Base-by-base conservation (phyloP, 1,284 basidiomycete genomes). In the Sporisorium scitamineum region DNA sequence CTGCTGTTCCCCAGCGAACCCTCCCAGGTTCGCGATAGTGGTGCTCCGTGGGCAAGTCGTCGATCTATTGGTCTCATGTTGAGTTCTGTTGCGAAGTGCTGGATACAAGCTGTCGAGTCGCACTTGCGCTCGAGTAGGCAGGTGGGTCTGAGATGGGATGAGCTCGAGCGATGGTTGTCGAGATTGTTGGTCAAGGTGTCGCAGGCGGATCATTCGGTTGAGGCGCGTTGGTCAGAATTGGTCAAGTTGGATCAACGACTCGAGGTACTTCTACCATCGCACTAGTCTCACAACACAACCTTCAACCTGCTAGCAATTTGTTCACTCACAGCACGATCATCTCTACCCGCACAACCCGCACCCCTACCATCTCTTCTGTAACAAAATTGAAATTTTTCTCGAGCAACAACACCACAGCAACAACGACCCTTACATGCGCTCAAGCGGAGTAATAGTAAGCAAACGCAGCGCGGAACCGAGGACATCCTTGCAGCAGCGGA, bases 401-500 rank as follows among this genome's bases (percentile, higher is more conserved):
- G n/a, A n/a, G n/a, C 14, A 18, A 11, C 54, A 27, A 13, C 18
- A 11, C 20, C n/a, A 2, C 34, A 3, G n/a, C n/a, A n/a, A n/a
- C n/a, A n/a, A n/a, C n/a, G n/a, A n/a, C 34, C 11, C 27, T 50
- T 90, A 98, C 95, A 99, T 98, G 83, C 94, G 89, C 87, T 97
- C 94, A 9, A 82, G 54, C 50, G 80, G 95, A 60, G 91, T 90
- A 78, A 97, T 90, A 76, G 93, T 96, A 79, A 99, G 87, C 86
- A 99, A 85, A 80, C 91, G 89, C 91, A 99, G 92, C 54, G 94
- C 92, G 58, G 90, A 90, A 8, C 90, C 92, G 62, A 99, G 88
- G 22, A 97, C 95, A 80, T 95, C 92, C 87, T 93, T 89, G 63
- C 95, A 93, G 83, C 90, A 91, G 75, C 94, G 88, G 87, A 94